phyloP scores from a whole-genome alignment of 1,284 basidiomycete species.

The Leccinum ponderosum region DNA sequence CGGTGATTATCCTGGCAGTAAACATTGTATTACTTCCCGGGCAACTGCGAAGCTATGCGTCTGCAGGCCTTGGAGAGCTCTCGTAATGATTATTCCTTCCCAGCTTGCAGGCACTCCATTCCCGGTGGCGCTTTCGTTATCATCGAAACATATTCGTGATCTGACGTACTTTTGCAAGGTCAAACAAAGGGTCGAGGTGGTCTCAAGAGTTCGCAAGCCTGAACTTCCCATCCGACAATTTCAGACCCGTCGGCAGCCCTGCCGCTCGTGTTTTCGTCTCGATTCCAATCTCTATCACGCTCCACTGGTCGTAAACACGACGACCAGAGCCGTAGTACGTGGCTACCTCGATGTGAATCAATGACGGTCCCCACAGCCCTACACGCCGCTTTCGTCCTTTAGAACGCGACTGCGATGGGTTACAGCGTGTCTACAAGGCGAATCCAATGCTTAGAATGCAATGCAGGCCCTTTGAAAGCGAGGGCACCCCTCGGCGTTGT shows the following conservation, averaged over 20 bases:
- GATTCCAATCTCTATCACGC: background rate
- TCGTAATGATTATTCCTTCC: background rate
- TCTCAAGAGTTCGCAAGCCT: constrained; percentile 2
- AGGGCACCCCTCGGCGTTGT: background rate
- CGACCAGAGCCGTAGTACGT: background rate
- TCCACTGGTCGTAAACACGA: constrained; percentile 5
- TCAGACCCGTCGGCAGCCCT: background rate
- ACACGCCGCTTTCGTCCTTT: constrained; percentile 18
- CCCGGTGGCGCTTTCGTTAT: background rate
- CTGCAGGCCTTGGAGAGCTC: constrained; percentile 2
- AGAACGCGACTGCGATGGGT: constrained; percentile 1
- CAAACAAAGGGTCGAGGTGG: background rate
- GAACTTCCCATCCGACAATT: background rate
- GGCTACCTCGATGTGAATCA: constrained; percentile 9
- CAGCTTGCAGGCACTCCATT: background rate
- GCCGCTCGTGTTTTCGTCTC: background rate
- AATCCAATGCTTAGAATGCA: constrained; percentile 1
- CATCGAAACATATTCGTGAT: background rate
- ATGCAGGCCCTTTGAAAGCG: background rate
- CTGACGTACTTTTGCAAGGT: background rate
- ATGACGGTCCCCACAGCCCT: constrained; percentile 6
- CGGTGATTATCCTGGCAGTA: constrained; percentile 2
- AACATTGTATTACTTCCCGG: background rate
- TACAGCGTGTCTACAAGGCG: constrained; percentile 4
- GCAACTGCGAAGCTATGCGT: background rate